Evolutionary conservation across 495 filamentous ascomycete species (phyloP).

Genomic region (Stereocaulon alpinum): DNA sequence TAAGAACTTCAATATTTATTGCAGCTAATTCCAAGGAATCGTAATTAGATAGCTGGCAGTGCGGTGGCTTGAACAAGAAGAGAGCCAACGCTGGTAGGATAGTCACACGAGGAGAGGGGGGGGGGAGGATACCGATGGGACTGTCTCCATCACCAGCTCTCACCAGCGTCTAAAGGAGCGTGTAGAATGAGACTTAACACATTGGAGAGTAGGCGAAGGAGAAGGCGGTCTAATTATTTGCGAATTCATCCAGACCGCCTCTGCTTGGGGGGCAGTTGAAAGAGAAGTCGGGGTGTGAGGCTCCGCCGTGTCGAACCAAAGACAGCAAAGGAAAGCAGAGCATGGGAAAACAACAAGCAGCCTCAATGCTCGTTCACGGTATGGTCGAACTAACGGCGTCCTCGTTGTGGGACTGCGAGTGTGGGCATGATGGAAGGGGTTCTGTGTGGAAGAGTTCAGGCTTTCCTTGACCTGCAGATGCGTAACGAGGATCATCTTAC

Average conservation of each 20-base stretch:
- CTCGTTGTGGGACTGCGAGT: neutral
- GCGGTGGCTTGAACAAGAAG: neutral
- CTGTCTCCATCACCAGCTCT: constrained; percentile 23
- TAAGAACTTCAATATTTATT: neutral
- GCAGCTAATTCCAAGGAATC: neutral
- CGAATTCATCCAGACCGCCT: constrained; percentile 6
- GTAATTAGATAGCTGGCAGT: constrained; percentile 1
- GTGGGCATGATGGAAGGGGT: neutral
- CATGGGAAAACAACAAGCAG: neutral
- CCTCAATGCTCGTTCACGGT: neutral
- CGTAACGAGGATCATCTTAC: constrained; percentile 15
- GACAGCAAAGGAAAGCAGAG: constrained; percentile 3
- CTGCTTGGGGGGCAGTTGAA: neutral
- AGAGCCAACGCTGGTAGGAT: neutral
- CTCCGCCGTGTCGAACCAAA: neutral
- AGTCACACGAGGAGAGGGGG: constrained; percentile 13
- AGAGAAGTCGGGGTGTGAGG: constrained; percentile 4
- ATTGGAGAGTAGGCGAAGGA: constrained; percentile 10
- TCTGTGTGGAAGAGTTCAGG: constrained; percentile 13
- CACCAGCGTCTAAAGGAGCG: constrained; percentile 5
- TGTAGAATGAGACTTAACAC: constrained; percentile 13
- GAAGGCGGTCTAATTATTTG: neutral
- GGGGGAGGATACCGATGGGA: constrained; percentile 21
- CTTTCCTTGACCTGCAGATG: constrained; percentile 12
- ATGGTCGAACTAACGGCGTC: neutral